These are phyloP conservation scores for Dactylellina parvicollis DNA, from an alignment of 2,329 filamentous ascomycete species.

Conservation along the genomic window DNA sequence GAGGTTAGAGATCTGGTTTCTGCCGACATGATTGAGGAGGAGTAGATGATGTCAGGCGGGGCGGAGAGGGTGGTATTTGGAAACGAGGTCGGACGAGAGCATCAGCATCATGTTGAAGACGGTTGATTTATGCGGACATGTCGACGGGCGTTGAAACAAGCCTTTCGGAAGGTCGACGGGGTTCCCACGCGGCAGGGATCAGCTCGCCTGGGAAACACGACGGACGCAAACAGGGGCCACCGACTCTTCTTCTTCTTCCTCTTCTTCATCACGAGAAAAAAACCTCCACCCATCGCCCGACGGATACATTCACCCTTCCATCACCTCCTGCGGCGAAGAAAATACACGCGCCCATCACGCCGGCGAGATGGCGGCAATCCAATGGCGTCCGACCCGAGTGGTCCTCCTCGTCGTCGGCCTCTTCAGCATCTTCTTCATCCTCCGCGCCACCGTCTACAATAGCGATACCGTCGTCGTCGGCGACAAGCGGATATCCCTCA, in stretches of 20 bases:
- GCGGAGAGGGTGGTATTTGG: constrained; percentile 2
- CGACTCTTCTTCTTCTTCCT: background rate
- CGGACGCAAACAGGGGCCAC: background rate
- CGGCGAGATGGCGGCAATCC: constrained; percentile 30
- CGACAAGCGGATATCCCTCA: constrained; percentile 41
- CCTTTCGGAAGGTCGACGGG: too few species aligned
- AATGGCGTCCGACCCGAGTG: constrained; percentile 31
- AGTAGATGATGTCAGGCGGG: constrained; percentile 1
- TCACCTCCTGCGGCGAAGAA: background rate
- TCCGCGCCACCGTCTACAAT: constrained; percentile 9
- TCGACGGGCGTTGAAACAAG: constrained; percentile 3
- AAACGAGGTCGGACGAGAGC: too few species aligned
- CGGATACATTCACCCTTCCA: background rate
- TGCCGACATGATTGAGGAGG: constrained; percentile 7
- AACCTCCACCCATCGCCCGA: too few species aligned
- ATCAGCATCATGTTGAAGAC: too few species aligned
- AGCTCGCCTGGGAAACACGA: background rate
- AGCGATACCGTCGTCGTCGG: constrained; percentile 40
- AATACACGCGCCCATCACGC: background rate
- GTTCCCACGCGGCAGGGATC: background rate
- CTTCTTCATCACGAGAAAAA: too few species aligned
- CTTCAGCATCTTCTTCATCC: background rate
- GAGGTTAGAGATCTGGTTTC: constrained; percentile 21
- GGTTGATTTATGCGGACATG: too few species aligned
- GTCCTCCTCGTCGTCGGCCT: constrained; percentile 9